Evolutionary conservation across 805 yeast genomes (phyloP), one percentile per base, ranked within the genome.

Genomic region (Zygosaccharomyces kombuchaensis): DNA sequence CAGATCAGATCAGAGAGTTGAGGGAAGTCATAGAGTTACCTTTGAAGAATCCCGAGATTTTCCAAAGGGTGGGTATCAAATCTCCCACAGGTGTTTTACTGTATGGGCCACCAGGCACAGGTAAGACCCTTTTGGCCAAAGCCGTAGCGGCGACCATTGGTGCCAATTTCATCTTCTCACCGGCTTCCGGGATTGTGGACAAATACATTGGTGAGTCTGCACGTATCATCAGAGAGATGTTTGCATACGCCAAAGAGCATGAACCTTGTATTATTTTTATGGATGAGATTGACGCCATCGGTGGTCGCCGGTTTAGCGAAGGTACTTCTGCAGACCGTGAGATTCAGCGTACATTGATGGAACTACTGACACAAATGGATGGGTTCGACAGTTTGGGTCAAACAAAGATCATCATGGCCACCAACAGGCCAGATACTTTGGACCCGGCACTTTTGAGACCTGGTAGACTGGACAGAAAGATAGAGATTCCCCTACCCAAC

Each of bases 251-350:
- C 34, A 89, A 82, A 65, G 99, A 91, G 62, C 98, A 91, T 67
- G 98, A 87, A 66, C 98, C 98, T 13, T 91, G 98, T 71, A 90
- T 93, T 63, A 93, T 91, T 46, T 91, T 91, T 66, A 90, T 91
- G 96, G 99, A 91, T 72, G 99, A 91, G 75, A 82, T 91, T 52
- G 99, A 93, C 73, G 99, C 99, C 48, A 91, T 91, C 68, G 99
- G 99, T 63, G 99, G 99, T 40, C 82, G 99, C 60, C 80, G 99
- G 68, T 91, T 91, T 69, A 81, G 91, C 55, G 99, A 91, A 68
- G 99, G 99, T 70, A 91, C 98, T 1, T 87, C 96, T 7, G 98
- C 99, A 2, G 99, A 91, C 71, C 84, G 99, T 69, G 99, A 91
- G 69, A 91, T 91, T 63, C 99, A 91, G 73, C 84, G 99, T 72